phyloP scores from a whole-genome alignment of 2,329 filamentous ascomycete species.

The Zasmidium cellare region DNA sequence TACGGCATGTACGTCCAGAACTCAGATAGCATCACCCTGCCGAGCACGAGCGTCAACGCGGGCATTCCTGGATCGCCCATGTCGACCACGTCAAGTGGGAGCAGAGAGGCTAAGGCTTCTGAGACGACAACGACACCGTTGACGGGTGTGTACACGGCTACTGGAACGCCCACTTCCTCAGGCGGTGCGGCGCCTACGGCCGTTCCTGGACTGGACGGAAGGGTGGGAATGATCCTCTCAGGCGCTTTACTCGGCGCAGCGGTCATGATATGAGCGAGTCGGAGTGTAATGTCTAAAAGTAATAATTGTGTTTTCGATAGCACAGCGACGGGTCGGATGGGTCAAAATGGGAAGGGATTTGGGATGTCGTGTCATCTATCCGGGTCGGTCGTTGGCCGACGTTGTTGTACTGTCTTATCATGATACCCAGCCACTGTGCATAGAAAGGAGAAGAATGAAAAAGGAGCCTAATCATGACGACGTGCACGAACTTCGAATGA shows the following conservation, averaged over 20 bases:
- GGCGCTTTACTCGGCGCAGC: neutral
- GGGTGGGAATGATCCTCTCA: neutral
- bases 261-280: neutral
- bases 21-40: slow-evolving; percentile 38
- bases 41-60: slow-evolving; percentile 32
- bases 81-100: slow-evolving; percentile 15
- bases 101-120: slow-evolving; percentile 7
- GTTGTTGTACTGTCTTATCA: too few relatives aligned
- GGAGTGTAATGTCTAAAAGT: too few relatives aligned
- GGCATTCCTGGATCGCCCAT: slow-evolving; percentile 36
- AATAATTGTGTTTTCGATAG: too few relatives aligned
- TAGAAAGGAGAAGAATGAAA: too few relatives aligned
- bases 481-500: too few relatives aligned
- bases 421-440: too few relatives aligned
- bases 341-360: too few relatives aligned
- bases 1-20: slow-evolving; percentile 59
- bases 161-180: slow-evolving; percentile 32
- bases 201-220: neutral
- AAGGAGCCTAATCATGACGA: too few relatives aligned
- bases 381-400: too few relatives aligned
- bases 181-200: neutral
- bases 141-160: slow-evolving; percentile 41
- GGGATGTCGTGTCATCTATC: too few relatives aligned
- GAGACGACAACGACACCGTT: slow-evolving; percentile 20
- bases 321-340: too few relatives aligned